phyloP scores from a whole-genome alignment of 163 green algal species.

The Chloroidium sp. region DNA sequence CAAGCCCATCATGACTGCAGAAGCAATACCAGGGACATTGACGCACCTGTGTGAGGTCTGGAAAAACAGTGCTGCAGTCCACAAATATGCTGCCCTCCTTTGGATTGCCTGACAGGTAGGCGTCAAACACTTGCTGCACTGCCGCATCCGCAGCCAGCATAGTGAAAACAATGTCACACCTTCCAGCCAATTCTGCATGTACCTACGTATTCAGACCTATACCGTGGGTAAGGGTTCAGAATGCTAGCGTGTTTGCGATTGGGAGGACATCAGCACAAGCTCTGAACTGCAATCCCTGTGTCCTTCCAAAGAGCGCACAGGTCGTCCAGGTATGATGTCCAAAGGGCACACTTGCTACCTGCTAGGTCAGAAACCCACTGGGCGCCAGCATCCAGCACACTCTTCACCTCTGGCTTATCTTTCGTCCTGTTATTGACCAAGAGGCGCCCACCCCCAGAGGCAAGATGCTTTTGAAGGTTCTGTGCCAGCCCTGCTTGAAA shows the following conservation, averaged over 20 bases:
- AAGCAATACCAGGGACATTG: too few relatives aligned
- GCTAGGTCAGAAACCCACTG: neutral
- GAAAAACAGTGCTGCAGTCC: slow-evolving; percentile 43
- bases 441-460: slow-evolving; percentile 6
- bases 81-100: slow-evolving; percentile 21
- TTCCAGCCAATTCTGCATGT: too few relatives aligned
- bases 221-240: too few relatives aligned
- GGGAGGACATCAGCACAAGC: too few relatives aligned
- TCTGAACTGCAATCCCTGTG: too few relatives aligned
- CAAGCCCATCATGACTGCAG: too few relatives aligned
- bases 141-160: slow-evolving; percentile 32
- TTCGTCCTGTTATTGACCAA: slow-evolving; percentile 35
- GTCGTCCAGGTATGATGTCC: neutral
- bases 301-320: too few relatives aligned
- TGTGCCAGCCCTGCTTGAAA: slow-evolving; percentile 19
- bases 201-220: too few relatives aligned
- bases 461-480: slow-evolving; percentile 19
- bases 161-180: slow-evolving; percentile 22
- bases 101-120: slow-evolving; percentile 4
- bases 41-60: slow-evolving; percentile 13
- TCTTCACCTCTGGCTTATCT: slow-evolving; percentile 14
- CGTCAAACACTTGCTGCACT: slow-evolving; percentile 11
- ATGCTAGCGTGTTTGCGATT: too few relatives aligned
- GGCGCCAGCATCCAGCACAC: slow-evolving; percentile 5
- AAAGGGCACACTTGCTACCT: slow-evolving; percentile 7